Evolutionary conservation across 345 rosid genomes (phyloP), one percentile per base, ranked within the genome.

Genomic region (Mangifera indica): DNA sequence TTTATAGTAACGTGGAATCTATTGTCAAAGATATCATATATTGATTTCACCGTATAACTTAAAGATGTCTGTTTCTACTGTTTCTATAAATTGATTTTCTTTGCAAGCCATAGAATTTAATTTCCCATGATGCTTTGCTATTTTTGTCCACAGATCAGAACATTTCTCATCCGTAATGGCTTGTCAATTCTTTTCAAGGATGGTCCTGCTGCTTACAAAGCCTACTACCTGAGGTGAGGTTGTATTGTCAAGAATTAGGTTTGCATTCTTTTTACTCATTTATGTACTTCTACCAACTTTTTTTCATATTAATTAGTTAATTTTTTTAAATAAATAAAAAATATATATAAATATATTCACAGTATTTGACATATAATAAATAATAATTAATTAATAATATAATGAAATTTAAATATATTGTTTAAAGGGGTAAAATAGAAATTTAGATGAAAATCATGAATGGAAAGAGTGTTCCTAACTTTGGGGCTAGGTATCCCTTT

Each of bases 161-260:
- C 99, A 67, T 95, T 95, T 79, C 82, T 95, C 82, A 95, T 95
- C 68, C 96, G 99, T 56, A 95, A 95, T 87, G 93, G 97, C 72
- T 77, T 95, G 83, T 81, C 97, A 26, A 63, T 77, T 81, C 93
- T 91, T 74, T 90, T 92, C 80, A 92, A 88, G 84, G 88, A 89
- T 55, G 99, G 98, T 60, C 93, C 96, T 72, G 84, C 87, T 71
- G 87, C 97, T 65, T 95, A 95, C 86, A 92, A 79, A 82, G 73
- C 86, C 69, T 90, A 84, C 81, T 95, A 89, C 81, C 80, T 79
- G 40, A 84, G 91, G 99, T 92, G 66, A 77, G 81, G 51, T 58
- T 60, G 37, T 62, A 55, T 15, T 75, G 42, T 55, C 9, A 37
- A 40, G 62, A 56, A 18, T 73, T 24, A 32, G 20, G 13, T 68